Evolutionary conservation across 2,329 filamentous ascomycete species (phyloP), one percentile per base, ranked within the genome.

Genomic region (Curvularia lunata): DNA sequence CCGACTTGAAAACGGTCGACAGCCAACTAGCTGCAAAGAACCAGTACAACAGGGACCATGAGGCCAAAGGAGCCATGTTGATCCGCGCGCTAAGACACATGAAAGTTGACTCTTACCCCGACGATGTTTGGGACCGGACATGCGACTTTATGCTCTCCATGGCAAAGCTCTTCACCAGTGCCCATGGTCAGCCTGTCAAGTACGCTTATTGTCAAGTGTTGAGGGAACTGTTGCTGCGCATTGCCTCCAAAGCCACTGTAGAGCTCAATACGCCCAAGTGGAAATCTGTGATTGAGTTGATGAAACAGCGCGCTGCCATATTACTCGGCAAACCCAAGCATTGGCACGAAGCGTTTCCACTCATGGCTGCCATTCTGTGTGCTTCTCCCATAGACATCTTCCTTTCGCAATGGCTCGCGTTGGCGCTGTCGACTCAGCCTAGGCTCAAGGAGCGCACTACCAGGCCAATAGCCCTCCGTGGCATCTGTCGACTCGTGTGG

Each of bases 191-290:
- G 64, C 88, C 88, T 59, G 88, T 98, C 70, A 99, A 99, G 76
- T 90, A 94, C 66, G 91, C 93, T 0, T 99, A 97, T 72, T 98
- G 95, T 73, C 91, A 96, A 70, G 88, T 97, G 21, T 85, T 99
- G 51, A 91, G 96, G 68, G 90, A 91, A 65, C 83, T 99, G 27
- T 80, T 99, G 23, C 84, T 97, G 13, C 92, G 93, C 1, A 88
- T 99, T 49, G 94, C 94, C 13, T 91, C 91, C 4, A 91, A 88
- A 62, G 90, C 91, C 5, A 88, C 83, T 54, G 88, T 85, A 48
- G 91, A 97, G 71, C 84, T 98, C 59, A 88, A 88, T 52, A 84
- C 90, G 63, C 87, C 90, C 0, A 94, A 89, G 75, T 99, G 95
- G 95, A 89, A 87, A 63, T 88, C 95, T 61, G 92, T 97, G 5